Percentiles rank a stretch among this genome's conserved stretches.
Evolutionary conservation across 2,329 filamentous ascomycete species (phyloP).

Genomic region (Lachnellula suecica): DNA sequence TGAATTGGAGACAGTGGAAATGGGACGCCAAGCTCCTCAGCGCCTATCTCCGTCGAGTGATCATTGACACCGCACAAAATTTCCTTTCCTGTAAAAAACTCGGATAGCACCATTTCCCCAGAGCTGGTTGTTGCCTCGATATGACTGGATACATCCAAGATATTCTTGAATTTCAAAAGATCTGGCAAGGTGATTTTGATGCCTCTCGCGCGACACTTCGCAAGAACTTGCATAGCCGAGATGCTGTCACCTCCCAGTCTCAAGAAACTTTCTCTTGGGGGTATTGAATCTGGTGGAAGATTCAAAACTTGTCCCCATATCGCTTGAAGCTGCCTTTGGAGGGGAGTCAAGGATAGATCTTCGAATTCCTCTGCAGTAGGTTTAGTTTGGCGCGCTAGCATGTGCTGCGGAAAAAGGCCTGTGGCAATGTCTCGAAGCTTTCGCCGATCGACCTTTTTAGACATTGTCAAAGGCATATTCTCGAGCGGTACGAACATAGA

Average conservation of each 20-base stretch:
- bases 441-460: too few species aligned
- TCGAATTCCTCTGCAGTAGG: too few species aligned
- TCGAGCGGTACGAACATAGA: too few species aligned
- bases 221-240: conserved; percentile 31
- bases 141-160: neutral
- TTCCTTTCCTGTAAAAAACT: neutral
- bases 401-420: too few species aligned
- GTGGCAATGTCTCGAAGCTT: too few species aligned
- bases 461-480: too few species aligned
- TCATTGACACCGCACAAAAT: neutral
- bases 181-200: neutral
- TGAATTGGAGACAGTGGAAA: conserved; percentile 15
- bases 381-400: too few species aligned
- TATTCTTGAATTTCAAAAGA: neutral
- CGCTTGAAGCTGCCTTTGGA: conserved; percentile 1
- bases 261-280: conserved; percentile 36
- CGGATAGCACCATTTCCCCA: neutral
- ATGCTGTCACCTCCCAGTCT: conserved; percentile 34
- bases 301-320: conserved; percentile 6
- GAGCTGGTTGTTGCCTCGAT: neutral
- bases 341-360: too few species aligned
- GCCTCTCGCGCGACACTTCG: neutral
- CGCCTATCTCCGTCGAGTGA: neutral
- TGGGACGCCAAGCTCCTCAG: neutral
- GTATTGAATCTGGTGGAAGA: conserved; percentile 11